These are phyloP conservation scores for Neurospora sp. DNA, from an alignment of 495 filamentous ascomycete species.

Conservation along the genomic window DNA sequence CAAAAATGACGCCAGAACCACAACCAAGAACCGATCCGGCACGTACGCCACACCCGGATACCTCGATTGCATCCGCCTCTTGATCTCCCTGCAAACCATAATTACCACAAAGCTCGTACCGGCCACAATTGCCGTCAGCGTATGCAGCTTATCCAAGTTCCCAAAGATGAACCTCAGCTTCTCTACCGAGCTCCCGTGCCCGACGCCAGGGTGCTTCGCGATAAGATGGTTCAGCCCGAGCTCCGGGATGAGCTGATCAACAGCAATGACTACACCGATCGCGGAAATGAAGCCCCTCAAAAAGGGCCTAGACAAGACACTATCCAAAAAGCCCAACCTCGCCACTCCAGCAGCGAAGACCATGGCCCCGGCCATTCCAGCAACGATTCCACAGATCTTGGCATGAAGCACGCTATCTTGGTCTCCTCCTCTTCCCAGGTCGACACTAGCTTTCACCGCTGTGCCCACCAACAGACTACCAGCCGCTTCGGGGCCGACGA, in stretches of 20 bases:
- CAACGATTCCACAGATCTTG: constrained; percentile 78
- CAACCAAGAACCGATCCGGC: constrained; percentile 85
- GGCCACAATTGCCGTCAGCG: constrained; percentile 63
- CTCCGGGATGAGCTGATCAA: constrained; percentile 90
- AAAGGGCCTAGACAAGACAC: constrained; percentile 86
- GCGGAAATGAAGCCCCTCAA: constrained; percentile 92
- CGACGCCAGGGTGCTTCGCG: constrained; percentile 43
- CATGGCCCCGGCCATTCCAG: constrained; percentile 75
- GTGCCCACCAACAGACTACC: constrained; percentile 83
- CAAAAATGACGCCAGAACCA: constrained; percentile 75
- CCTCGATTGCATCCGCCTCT: constrained; percentile 70
- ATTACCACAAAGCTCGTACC: constrained; percentile 76
- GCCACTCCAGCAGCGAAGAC: constrained; percentile 76
- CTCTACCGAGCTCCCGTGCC: constrained; percentile 73
- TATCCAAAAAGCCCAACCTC: constrained; percentile 89
- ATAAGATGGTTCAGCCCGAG: constrained; percentile 63
- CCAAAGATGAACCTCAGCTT: constrained; percentile 73
- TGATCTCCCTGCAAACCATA: constrained; percentile 74
- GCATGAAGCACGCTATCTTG: constrained; percentile 62
- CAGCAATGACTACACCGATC: constrained; percentile 89
- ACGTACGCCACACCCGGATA: constrained; percentile 79
- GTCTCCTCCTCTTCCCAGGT: constrained; percentile 58
- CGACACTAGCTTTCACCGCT: constrained; percentile 70
- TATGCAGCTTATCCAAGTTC: constrained; percentile 55
- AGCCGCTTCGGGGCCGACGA: constrained; percentile 93